Conservation (phyloP, 192 early-diverging fungal genomes). For the Backusella circina region DNA sequence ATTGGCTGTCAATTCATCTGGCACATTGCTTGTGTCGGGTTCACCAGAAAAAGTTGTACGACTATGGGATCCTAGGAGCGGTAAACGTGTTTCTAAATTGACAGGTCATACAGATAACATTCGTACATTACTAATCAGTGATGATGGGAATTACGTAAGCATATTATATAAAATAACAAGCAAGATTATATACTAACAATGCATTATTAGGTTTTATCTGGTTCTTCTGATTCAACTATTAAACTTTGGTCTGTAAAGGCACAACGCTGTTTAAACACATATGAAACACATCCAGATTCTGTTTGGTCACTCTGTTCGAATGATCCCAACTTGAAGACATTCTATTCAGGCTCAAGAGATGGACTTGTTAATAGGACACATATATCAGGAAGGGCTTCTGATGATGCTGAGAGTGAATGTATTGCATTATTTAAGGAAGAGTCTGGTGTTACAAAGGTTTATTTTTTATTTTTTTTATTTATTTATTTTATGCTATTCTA, state of each 20-base stretch:
- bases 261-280: conserved; percentile 86
- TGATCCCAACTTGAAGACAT: conserved; percentile 83
- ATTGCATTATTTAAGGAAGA: conserved; percentile 87
- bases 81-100: conserved; percentile 70
- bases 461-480: conserved; percentile 1
- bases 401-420: conserved; percentile 63
- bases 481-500: neutral
- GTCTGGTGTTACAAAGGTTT: conserved; percentile 75
- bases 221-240: conserved; percentile 92
- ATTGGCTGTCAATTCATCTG: conserved; percentile 74
- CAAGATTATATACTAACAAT: neutral
- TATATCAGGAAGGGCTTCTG: conserved; percentile 45
- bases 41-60: conserved; percentile 92
- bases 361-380: conserved; percentile 86
- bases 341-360: conserved; percentile 91
- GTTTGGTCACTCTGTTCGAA: conserved; percentile 89
- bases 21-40: conserved; percentile 81
- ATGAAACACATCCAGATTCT: conserved; percentile 81
- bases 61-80: conserved; percentile 85
- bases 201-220: conserved; percentile 74
- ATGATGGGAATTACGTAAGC: conserved; percentile 80
- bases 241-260: conserved; percentile 95
- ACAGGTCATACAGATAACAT: conserved; percentile 97
- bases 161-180: neutral
- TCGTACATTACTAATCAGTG: conserved; percentile 78